Evolutionary conservation across 257 asterid species (phyloP), one percentile per base, ranked within the genome.

Genomic region (Salvia splendens): DNA sequence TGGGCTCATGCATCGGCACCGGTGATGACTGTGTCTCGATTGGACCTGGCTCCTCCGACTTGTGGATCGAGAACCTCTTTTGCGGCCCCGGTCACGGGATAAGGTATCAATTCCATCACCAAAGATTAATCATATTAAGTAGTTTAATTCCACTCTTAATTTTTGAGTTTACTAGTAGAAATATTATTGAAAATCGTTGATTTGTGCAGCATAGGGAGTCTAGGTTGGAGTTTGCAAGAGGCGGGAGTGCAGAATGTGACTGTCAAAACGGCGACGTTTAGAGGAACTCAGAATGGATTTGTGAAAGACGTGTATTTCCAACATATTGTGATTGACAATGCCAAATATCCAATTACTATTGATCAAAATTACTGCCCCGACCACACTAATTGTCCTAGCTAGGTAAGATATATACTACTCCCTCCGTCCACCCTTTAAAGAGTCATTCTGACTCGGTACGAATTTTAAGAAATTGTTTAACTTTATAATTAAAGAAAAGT

Each of bases 11-110:
- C 5, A 74, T 87, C 6, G 78, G 82, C 51, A 84, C 89, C 0
- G 95, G 95, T 0, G 91, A 87, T 28, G 95, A 87, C 6, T 84
- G 95, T 32, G 49, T 86, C 65, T 86, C 90, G 0, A 70, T 86
- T 8, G 94, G 94, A 30, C 86, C 88, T 4, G 90, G 86, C 5
- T 32, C 75, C 56, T 73, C 87, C 14, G 62, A 82, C 67, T 33
- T 84, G 75, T 86, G 79, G 85, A 75, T 86, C 52, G 84, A 86
- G 63, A 73, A 68, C 42, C 64, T 86, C 16, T 65, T 74, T 5
- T 86, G 94, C 45, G 94, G 94, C 33, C 95, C 95, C 9, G 94
- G 94, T 4, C 94, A 86, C 11, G 95, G 94, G 8, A 73, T 84
- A 68, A 86, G 90, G 90, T 84, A 72, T 55, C 45, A 40, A 6